phyloP scores from a whole-genome alignment of 164 flowering plant species.

The Dillenia turbinata region DNA sequence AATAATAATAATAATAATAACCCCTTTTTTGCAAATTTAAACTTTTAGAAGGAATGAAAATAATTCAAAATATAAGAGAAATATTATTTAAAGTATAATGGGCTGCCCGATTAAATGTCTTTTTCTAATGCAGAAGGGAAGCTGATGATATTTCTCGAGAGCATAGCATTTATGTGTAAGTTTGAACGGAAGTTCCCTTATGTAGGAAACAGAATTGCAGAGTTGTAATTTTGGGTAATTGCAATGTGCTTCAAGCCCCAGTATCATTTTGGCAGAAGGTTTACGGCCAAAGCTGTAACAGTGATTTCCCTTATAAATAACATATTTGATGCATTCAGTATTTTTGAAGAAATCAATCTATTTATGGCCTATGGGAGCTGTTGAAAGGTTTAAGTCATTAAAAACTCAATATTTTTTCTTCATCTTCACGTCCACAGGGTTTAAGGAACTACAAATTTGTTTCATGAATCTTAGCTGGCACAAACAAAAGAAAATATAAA shows the following conservation, averaged over 20 bases:
- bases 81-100: neutral
- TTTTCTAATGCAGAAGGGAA: no score
- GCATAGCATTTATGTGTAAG: neutral
- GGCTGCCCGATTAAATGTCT: neutral
- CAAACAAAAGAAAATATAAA: no score
- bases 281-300: constrained; percentile 7
- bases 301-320: constrained; percentile 17
- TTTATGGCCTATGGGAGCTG: constrained; percentile 9
- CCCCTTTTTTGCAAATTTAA: no score
- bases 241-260: constrained; percentile 27
- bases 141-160: no score
- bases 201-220: constrained; percentile 25
- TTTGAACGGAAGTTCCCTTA: constrained; percentile 10
- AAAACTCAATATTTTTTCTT: no score
- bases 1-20: no score
- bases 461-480: no score
- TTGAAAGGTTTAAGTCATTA: constrained; percentile 14
- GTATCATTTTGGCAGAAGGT: constrained; percentile 6
- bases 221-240: constrained; percentile 30
- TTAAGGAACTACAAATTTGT: no score
- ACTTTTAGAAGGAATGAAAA: no score
- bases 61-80: neutral
- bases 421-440: no score
- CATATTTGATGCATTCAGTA: constrained; percentile 25
- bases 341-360: constrained; percentile 11